Conservation (phyloP, 2,329 filamentous ascomycete species). For the Clarireedia paspali region DNA sequence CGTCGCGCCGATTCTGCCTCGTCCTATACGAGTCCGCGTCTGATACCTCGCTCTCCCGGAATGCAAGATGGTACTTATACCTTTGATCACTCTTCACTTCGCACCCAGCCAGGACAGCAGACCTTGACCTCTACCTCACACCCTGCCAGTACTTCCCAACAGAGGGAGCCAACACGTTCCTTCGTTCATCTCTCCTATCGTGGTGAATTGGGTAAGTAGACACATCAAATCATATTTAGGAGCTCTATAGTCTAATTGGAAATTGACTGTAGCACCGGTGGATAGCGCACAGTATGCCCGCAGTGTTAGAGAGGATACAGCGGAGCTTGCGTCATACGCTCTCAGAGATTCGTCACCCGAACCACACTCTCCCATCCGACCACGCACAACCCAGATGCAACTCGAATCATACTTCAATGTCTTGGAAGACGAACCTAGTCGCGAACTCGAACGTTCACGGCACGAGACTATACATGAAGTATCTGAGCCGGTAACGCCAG, state of each 20-base stretch:
- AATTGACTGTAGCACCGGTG: conserved; percentile 36
- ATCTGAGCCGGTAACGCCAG: conserved; percentile 48
- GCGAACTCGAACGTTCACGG: conserved; percentile 21
- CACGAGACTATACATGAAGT: conserved; percentile 53
- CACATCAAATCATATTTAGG: neutral
- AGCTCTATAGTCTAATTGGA: neutral
- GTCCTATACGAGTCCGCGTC: conserved; percentile 23
- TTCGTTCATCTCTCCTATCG: conserved; percentile 62
- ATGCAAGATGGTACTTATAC: conserved; percentile 15
- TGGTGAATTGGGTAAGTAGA: conserved; percentile 44
- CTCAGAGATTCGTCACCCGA: conserved; percentile 50
- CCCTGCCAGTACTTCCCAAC: conserved; percentile 23
- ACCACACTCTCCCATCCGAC: conserved; percentile 24
- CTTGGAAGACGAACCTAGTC: conserved; percentile 20
- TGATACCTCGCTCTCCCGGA: conserved; percentile 20
- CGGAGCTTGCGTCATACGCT: conserved; percentile 76
- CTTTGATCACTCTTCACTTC: conserved; percentile 19
- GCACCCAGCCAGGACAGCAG: conserved; percentile 14
- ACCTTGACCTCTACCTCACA: conserved; percentile 11
- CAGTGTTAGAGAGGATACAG: conserved; percentile 77
- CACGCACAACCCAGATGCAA: conserved; percentile 17
- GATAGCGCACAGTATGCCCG: conserved; percentile 69
- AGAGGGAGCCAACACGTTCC: conserved; percentile 62
- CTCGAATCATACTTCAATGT: conserved; percentile 24
- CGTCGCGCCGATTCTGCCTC: conserved; percentile 15